These are phyloP conservation scores for Pleurotus ostreatus DNA, from an alignment of 768 basidiomycete genomes.

Conservation along the genomic window DNA sequence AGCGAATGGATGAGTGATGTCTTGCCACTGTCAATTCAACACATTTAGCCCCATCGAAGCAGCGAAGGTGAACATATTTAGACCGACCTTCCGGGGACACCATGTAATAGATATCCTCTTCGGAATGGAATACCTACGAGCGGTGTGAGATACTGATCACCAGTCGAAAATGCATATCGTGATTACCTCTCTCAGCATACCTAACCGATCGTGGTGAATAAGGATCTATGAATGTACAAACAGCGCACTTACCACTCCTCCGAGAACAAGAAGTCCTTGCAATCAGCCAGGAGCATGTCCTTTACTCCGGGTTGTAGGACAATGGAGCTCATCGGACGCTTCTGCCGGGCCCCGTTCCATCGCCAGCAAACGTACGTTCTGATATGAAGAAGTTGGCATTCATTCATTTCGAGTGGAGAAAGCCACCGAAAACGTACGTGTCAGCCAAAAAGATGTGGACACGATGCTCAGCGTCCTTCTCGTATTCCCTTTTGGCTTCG, in stretches of 20 bases:
- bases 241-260: conserved; percentile 72
- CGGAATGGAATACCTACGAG: conserved; percentile 79
- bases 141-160: conserved; percentile 15
- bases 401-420: conserved; percentile 6
- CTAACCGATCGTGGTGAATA: conserved; percentile 32
- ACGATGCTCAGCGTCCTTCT: conserved; percentile 87
- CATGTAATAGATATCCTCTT: conserved; percentile 79
- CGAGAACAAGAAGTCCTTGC: conserved; percentile 78
- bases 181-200: conserved; percentile 85
- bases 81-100: conserved; percentile 77
- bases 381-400: conserved; percentile 10
- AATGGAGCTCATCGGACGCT: conserved; percentile 90
- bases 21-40: conserved; percentile 55
- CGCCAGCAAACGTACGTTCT: conserved; percentile 78
- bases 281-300: conserved; percentile 86
- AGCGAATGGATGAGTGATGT: conserved; percentile 83
- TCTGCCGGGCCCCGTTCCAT: conserved; percentile 86
- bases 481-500: conserved; percentile 85
- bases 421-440: conserved; percentile 51
- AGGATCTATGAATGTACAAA: conserved; percentile 13
- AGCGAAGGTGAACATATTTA: conserved; percentile 3
- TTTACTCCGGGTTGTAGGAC: conserved; percentile 87
- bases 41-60: conserved; percentile 14
- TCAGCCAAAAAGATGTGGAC: conserved; percentile 89
- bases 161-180: conserved; percentile 6